A percentile compares a stretch with the other conserved stretches of the same genome.
Evolutionary conservation across 2,329 filamentous ascomycete species (phyloP).

Genomic region (Ceratocystiopsis minuta): DNA sequence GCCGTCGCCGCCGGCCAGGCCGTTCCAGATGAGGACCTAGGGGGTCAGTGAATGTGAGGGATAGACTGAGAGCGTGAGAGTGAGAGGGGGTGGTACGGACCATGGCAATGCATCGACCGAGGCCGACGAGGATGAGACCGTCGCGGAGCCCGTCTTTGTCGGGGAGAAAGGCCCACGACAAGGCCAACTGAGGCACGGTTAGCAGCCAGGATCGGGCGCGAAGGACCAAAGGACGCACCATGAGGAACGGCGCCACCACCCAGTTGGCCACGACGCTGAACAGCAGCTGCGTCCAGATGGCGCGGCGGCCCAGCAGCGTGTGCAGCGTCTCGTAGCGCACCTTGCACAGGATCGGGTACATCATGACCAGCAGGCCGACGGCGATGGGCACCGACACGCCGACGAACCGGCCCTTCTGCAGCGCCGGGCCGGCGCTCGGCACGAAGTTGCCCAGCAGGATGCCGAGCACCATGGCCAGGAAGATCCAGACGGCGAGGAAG

Average conservation of each 20-base stretch:
- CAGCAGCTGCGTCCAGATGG: conserved; percentile 60
- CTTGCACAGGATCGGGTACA: conserved; percentile 86
- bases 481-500: conserved; percentile 53
- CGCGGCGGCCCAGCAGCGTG: conserved; percentile 38
- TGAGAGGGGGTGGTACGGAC: conserved; percentile 21
- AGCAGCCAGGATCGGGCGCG: background rate
- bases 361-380: conserved; percentile 72
- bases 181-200: conserved; percentile 27
- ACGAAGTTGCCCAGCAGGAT: conserved; percentile 65
- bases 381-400: conserved; percentile 31
- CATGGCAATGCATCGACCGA: conserved; percentile 82
- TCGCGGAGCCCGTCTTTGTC: conserved; percentile 38
- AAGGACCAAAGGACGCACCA: conserved; percentile 34
- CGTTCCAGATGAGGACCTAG: conserved; percentile 49
- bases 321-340: conserved; percentile 63
- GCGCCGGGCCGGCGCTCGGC: conserved; percentile 35
- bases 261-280: conserved; percentile 69
- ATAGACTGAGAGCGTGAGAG: too few relatives aligned
- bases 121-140: conserved; percentile 64
- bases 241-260: conserved; percentile 65
- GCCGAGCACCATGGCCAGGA: conserved; percentile 60
- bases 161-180: conserved; percentile 52
- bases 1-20: conserved; percentile 49
- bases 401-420: conserved; percentile 57
- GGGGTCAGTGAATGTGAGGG: too few relatives aligned